Evolutionary conservation across 192 early-diverging fungal species (phyloP).

Genomic region (Ambispora gerdemannii): DNA sequence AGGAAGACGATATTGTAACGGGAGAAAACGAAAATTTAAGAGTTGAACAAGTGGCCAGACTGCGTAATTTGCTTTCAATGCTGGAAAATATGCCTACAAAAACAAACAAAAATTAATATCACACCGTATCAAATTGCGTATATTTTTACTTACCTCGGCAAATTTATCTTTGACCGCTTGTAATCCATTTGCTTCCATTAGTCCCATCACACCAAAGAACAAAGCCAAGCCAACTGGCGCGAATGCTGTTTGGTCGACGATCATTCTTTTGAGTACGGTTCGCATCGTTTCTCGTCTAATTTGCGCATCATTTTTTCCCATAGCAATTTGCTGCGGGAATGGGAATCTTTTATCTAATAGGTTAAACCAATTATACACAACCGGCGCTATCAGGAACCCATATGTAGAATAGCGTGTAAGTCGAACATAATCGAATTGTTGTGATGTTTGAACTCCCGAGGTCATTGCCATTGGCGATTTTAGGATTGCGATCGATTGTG

Average conservation of each 20-base stretch:
- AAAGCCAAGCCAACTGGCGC: slow-evolving; percentile 66
- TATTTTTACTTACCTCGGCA: slow-evolving; percentile 37
- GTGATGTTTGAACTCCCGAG: not conserved
- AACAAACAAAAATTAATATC: not conserved
- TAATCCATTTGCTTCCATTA: slow-evolving; percentile 52
- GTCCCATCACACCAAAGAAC: slow-evolving; percentile 63
- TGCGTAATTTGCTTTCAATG: slow-evolving; percentile 66
- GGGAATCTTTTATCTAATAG: slow-evolving; percentile 65
- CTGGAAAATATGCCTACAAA: slow-evolving; percentile 50
- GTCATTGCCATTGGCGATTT: slow-evolving; percentile 9
- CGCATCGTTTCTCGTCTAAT: too few relatives aligned
- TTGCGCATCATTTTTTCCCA: not conserved
- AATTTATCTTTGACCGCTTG: slow-evolving; percentile 58
- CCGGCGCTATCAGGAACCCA: slow-evolving; percentile 65
- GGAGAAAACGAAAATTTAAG: slow-evolving; percentile 70
- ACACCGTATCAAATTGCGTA: not conserved
- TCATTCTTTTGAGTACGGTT: slow-evolving; percentile 34
- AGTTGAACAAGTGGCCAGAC: slow-evolving; percentile 73
- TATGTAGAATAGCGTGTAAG: slow-evolving; percentile 63
- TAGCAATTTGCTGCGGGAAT: slow-evolving; percentile 29
- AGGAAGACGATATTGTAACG: slow-evolving; percentile 62
- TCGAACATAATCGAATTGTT: slow-evolving; percentile 42
- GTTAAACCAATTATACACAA: slow-evolving; percentile 67
- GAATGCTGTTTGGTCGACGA: slow-evolving; percentile 60
- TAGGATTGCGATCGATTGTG: slow-evolving; percentile 45